These are phyloP conservation scores for Boletus eberwhitei DNA, from an alignment of 768 basidiomycete genomes.

Conservation along the genomic window DNA sequence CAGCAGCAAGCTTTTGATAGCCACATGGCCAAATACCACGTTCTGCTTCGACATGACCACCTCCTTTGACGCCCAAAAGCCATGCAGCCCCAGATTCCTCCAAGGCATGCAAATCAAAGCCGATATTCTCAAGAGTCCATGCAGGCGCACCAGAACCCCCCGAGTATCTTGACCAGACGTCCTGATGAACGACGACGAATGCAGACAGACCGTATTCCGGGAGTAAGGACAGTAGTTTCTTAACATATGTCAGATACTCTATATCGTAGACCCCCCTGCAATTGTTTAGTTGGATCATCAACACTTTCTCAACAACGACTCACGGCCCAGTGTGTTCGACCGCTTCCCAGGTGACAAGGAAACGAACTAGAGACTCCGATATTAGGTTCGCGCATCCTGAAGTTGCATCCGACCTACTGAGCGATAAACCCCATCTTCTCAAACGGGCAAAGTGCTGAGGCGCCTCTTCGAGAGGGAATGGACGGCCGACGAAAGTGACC, in stretches of 20 bases:
- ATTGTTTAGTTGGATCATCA: neutral
- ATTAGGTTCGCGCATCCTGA: neutral
- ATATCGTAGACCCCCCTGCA: constrained; percentile 78
- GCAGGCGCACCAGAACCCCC: constrained; percentile 96
- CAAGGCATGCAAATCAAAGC: constrained; percentile 77
- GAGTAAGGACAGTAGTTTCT: constrained; percentile 60
- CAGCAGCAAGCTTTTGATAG: constrained; percentile 88
- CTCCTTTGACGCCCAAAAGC: constrained; percentile 73
- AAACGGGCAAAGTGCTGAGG: constrained; percentile 78
- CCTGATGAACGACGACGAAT: constrained; percentile 85
- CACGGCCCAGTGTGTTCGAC: constrained; percentile 92
- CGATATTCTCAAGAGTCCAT: constrained; percentile 87
- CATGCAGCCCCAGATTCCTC: constrained; percentile 87
- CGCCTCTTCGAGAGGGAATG: constrained; percentile 89
- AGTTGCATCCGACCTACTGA: constrained; percentile 52
- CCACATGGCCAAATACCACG: constrained; percentile 91
- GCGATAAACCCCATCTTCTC: constrained; percentile 83
- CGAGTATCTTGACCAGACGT: constrained; percentile 93
- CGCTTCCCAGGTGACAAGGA: constrained; percentile 96
- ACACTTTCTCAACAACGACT: constrained; percentile 31
- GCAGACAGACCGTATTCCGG: constrained; percentile 71
- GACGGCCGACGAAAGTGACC: constrained; percentile 85
- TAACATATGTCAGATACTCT: constrained; percentile 80
- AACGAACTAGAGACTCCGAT: constrained; percentile 55
- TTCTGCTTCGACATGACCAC: constrained; percentile 73